Base-by-base conservation (phyloP, 2,329 filamentous ascomycete genomes). In the Beauveria scarabaeidicola region DNA sequence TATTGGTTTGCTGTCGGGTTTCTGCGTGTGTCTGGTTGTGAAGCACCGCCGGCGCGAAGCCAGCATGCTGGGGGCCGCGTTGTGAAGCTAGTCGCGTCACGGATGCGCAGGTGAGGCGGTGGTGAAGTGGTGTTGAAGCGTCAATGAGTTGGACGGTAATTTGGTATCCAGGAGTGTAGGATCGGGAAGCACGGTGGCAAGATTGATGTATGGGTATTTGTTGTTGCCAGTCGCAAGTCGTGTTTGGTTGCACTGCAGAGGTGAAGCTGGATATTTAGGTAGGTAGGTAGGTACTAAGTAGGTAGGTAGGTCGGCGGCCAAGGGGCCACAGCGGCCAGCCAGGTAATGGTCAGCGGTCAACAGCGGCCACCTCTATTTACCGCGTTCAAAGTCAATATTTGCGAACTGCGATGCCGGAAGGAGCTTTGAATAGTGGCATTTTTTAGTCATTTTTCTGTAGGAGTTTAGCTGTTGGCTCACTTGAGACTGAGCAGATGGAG, bases 181-280 rank as follows among this genome's bases (percentile, higher is more conserved):
- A 21, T 2, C 17, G 17, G 36, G 13, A 25, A 43, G 23, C 23
- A 44, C 23, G 7, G 38, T 54, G 52, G 10, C 8, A 17, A 11
- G n/a, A 27, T 43, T 25, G 21, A 21, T 3, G 41, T 23, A 32
- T 10, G 29, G 21, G 27, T 11, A n/a, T 47, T 27, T 43, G 46
- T 50, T 57, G 36, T 57, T 57, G 44, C 23, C 29, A n/a, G 44
- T 48, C 54, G 29, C 32, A 46, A 38, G 44, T 50, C 44, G 54
- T 32, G 44, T 47, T 36, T 36, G 8, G 53, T 48, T 50, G 43
- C 21, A 56, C 53, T 43, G 54, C 44, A 46, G 53, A 23, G 41
- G 41, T 32, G 27, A 51, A 21, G n/a, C 32, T 38, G 32, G 13
- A 36, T 6, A 15, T 36, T 36, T 32, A 32, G 10, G 10, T 36